Evolutionary conservation across 352 stramenopile species (phyloP), one percentile per base, ranked within the genome.

Genomic region (Phytophthora colocasiae): DNA sequence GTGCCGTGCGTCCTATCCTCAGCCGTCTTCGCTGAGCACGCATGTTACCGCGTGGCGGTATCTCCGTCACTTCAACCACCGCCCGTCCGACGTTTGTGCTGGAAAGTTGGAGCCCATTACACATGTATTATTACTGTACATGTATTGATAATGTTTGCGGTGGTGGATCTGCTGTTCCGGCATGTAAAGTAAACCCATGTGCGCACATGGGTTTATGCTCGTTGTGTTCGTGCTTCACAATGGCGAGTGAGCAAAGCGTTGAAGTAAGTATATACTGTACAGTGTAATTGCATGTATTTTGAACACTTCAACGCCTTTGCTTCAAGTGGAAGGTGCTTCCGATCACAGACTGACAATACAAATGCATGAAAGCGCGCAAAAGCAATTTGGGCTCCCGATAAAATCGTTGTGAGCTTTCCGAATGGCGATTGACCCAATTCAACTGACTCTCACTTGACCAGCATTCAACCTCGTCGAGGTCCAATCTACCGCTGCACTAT

Each of bases 281-380:
- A n/a, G n/a, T n/a, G n/a, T n/a, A 32, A n/a, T n/a, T 63, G 59
- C 7, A 51, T 63, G 41, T 41, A 31, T 24, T 62, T 51, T 68
- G 59, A 45, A 68, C 59, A 62, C 51, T 68, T 68, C 51, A 68
- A 68, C 9, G 17, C 31, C n/a, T 34, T 52, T 50, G 51, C 59
- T 68, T 68, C 59, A 68, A 62, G 51, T 49, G n/a, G 17, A 60
- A 56, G 24, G 51, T 63, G 59, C 59, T 63, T 34, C 59, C 59
- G 43, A 68, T 68, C 59, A 51, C 58, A 32, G 54, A 51, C 58
- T 66, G 51, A 63, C 59, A 44, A 67, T 56, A 61, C 50, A 67
- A 50, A 49, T 62, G 43, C 46, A 48, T 41, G 29, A 43, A 27
- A 17, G 43, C 31, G n/a, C 29, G 14, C 39, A 53, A 47, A 45